phyloP scores from a whole-genome alignment of 1,284 basidiomycete species.

The Vanrija sp. region DNA sequence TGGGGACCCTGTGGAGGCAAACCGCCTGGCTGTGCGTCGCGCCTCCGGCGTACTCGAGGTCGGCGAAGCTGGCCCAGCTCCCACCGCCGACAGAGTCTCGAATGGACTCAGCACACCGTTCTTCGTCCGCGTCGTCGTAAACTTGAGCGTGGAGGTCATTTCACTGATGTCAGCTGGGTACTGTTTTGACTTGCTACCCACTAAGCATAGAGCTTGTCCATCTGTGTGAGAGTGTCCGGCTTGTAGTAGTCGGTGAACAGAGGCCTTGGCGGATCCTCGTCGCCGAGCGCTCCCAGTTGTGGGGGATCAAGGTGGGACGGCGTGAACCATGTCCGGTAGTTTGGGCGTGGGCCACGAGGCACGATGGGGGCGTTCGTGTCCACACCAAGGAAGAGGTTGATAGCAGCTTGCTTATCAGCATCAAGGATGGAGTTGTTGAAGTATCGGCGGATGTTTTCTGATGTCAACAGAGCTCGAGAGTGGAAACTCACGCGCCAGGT shows the following conservation, averaged over 20 bases:
- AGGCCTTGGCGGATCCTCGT: conserved; percentile 51
- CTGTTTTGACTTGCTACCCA: conserved; percentile 11
- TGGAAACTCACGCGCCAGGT: conserved; percentile 66
- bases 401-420: conserved; percentile 95
- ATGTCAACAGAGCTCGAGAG: neutral
- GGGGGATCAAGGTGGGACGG: conserved; percentile 63
- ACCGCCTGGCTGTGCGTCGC: conserved; percentile 37
- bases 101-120: conserved; percentile 41
- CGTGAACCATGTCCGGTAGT: conserved; percentile 79
- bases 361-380: conserved; percentile 36
- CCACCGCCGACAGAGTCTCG: conserved; percentile 13
- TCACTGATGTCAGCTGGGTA: conserved; percentile 7
- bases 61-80: neutral
- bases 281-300: conserved; percentile 24
- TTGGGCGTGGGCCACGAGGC: conserved; percentile 47
- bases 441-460: conserved; percentile 84
- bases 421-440: conserved; percentile 94
- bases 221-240: conserved; percentile 55
- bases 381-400: conserved; percentile 92
- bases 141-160: conserved; percentile 18
- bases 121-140: conserved; percentile 32
- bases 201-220: conserved; percentile 60
- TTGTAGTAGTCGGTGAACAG: conserved; percentile 91
- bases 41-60: conserved; percentile 1
- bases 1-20: conserved; percentile 12